Evolutionary conservation across 441 rosid species (phyloP).

Genomic region (Biscutella laevigata): DNA sequence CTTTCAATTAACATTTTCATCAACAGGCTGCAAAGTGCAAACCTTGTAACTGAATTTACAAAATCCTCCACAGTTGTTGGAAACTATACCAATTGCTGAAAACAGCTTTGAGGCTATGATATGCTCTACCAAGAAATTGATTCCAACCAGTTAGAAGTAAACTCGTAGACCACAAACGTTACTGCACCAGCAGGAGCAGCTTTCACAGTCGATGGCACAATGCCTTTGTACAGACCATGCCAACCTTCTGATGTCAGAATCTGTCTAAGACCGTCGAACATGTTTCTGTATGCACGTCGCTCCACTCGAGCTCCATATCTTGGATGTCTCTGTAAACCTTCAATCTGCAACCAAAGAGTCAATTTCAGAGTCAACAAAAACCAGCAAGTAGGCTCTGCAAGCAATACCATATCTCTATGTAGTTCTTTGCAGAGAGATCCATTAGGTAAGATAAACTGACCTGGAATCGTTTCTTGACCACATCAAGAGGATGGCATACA

Average conservation of each 20-base stretch:
- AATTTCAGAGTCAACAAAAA: no score
- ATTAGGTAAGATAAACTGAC: conserved; percentile 27
- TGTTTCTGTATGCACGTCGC: conserved; percentile 57
- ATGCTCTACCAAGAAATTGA: conserved; percentile 30
- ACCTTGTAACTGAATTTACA: no score
- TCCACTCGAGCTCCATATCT: conserved; percentile 84
- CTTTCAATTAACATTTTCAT: no score
- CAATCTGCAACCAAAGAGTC: conserved; percentile 50
- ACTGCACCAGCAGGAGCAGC: conserved; percentile 99
- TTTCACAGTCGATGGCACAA: conserved; percentile 86
- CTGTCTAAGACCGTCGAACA: conserved; percentile 62
- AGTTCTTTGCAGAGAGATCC: not conserved
- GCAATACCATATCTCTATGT: not conserved
- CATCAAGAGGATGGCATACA: conserved; percentile 95
- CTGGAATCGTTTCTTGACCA: conserved; percentile 96
- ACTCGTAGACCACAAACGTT: conserved; percentile 78
- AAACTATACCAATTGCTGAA: not conserved
- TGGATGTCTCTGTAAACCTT: conserved; percentile 83
- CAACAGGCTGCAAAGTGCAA: no score
- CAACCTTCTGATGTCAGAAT: conserved; percentile 63
- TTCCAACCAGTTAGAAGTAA: conserved; percentile 73
- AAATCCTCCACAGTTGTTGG: not conserved
- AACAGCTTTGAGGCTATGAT: no score
- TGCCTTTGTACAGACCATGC: conserved; percentile 92
- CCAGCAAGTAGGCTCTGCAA: not conserved